phyloP scores from a whole-genome alignment of 345 rosid genomes.

The Ricinus communis region DNA sequence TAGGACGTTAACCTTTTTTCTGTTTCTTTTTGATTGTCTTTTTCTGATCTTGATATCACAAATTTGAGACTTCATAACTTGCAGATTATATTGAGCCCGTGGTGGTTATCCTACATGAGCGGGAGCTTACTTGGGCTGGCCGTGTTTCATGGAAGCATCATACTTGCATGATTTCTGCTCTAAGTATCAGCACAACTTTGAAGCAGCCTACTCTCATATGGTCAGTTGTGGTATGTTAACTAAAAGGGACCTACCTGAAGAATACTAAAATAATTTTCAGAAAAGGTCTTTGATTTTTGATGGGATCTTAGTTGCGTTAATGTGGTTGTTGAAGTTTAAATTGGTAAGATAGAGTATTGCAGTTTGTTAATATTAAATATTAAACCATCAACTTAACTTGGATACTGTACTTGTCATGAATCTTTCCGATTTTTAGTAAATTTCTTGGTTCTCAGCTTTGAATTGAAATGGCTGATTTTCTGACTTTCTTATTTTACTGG shows the following conservation, averaged over 20 bases:
- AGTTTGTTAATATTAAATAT: not conserved
- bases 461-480: slow-evolving; percentile 4
- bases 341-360: not conserved
- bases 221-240: slow-evolving; percentile 77
- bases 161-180: slow-evolving; percentile 91
- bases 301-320: slow-evolving; percentile 9
- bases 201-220: slow-evolving; percentile 98
- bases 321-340: slow-evolving; percentile 6
- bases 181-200: slow-evolving; percentile 88
- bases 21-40: not conserved
- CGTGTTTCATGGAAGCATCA: slow-evolving; percentile 90
- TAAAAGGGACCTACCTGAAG: slow-evolving; percentile 11
- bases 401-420: not conserved
- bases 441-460: slow-evolving; percentile 10
- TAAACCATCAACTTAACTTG: slow-evolving; percentile 10
- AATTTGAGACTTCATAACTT: slow-evolving; percentile 28
- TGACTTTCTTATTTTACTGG: slow-evolving; percentile 4
- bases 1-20: not conserved
- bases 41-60: slow-evolving; percentile 21
- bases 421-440: slow-evolving; percentile 4
- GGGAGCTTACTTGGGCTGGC: slow-evolving; percentile 96
- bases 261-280: not conserved
- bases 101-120: slow-evolving; percentile 92
- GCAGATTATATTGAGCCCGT: slow-evolving; percentile 96
- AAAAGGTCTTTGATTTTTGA: not conserved